phyloP scores from a whole-genome alignment of 2,329 filamentous ascomycete species.

The Helminthosporium solani region DNA sequence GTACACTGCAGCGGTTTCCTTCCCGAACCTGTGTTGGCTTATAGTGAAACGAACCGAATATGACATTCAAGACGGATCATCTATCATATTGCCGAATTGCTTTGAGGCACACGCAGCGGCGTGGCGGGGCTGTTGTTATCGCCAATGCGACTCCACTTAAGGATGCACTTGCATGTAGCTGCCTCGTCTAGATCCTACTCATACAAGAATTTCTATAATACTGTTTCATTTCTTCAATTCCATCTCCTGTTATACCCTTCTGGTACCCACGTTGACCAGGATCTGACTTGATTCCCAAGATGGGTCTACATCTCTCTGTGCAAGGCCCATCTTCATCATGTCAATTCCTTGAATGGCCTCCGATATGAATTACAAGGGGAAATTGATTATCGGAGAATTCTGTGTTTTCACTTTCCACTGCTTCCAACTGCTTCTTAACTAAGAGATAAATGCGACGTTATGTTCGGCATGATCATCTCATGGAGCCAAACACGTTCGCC shows the following conservation, averaged over 20 bases:
- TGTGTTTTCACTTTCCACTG: no score
- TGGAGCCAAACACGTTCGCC: no score
- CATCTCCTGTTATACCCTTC: constrained; percentile 2
- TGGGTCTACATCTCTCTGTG: no score
- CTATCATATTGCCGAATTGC: constrained; percentile 9
- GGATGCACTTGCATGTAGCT: constrained; percentile 11
- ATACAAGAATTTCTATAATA: no score
- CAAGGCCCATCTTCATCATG: no score
- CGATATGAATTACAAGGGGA: no score
- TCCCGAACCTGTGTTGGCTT: neutral
- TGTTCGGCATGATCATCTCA: no score
- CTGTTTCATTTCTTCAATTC: constrained; percentile 1
- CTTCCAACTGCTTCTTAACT: no score
- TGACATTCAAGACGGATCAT: constrained; percentile 5
- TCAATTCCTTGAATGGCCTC: no score
- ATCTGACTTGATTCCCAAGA: neutral
- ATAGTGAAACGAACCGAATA: constrained; percentile 1
- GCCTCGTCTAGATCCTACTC: no score
- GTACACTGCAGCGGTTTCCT: constrained; percentile 12
- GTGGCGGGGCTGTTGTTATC: constrained; percentile 12
- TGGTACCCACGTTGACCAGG: constrained; percentile 6
- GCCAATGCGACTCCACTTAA: constrained; percentile 13
- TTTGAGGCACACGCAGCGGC: constrained; percentile 10
- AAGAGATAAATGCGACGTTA: no score
- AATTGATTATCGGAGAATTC: no score